Percentiles rank a stretch among this genome's conserved stretches.
These are phyloP conservation scores for Fusarium proliferatum DNA, from an alignment of 2,329 filamentous ascomycete species.

Conservation along the genomic window DNA sequence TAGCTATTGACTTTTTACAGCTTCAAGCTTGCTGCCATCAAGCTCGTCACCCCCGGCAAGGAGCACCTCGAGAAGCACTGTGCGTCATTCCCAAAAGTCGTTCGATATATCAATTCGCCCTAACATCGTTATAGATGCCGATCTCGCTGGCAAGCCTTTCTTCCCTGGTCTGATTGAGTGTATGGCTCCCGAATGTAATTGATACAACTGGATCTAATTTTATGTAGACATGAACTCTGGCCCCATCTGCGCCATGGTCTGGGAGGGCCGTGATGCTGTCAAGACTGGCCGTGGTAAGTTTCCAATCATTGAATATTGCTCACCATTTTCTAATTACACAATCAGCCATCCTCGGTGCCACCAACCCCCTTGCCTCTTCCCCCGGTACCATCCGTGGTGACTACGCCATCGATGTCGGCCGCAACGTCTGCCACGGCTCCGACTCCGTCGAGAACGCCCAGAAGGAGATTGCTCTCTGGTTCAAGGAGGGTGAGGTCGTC, in stretches of 20 bases:
- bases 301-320: background rate
- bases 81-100: slow-evolving; percentile 52
- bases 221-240: slow-evolving; percentile 90
- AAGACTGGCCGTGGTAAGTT: slow-evolving; percentile 92
- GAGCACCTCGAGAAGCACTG: slow-evolving; percentile 98
- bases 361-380: slow-evolving; percentile 94
- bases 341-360: slow-evolving; percentile 91
- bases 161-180: slow-evolving; percentile 94
- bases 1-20: slow-evolving; percentile 56
- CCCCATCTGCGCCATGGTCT: slow-evolving; percentile 99
- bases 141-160: slow-evolving; percentile 95
- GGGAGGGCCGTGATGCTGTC: slow-evolving; percentile 98
- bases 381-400: slow-evolving; percentile 99
- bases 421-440: slow-evolving; percentile 99
- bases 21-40: slow-evolving; percentile 99
- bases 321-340: slow-evolving; percentile 30
- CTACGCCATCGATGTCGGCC: slow-evolving; percentile 83
- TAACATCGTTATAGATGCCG: slow-evolving; percentile 69
- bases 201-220: slow-evolving; percentile 16
- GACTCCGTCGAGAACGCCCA: slow-evolving; percentile 98
- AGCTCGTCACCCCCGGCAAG: slow-evolving; percentile 89
- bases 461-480: slow-evolving; percentile 99
- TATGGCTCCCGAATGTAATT: slow-evolving; percentile 58
- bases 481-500: slow-evolving; percentile 87
- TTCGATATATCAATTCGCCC: slow-evolving; percentile 37